Evolutionary conservation across 768 basidiomycete genomes (phyloP), one percentile per base, ranked within the genome.

Genomic region (Zangia roseola): DNA sequence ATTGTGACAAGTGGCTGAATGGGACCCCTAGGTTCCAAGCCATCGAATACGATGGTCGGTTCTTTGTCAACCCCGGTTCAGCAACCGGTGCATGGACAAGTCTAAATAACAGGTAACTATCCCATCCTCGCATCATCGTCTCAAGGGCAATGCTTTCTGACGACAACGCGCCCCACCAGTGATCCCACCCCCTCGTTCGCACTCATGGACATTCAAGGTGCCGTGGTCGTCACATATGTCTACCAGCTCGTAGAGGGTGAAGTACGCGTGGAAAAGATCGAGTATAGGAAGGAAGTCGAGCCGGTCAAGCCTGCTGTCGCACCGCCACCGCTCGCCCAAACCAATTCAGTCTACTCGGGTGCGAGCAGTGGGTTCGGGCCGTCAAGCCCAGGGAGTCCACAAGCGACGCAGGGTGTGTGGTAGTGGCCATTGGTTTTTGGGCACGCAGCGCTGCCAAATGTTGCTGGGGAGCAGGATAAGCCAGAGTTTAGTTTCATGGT

Each of bases 21-120:
- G 10, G 4, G 39, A 43, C 21, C 3, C 8, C 17, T 57, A 94
- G 91, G 24, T 97, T 98, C 71, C 92, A 97, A 69, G 94, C 94
- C 20, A 83, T 92, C 51, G 94, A 95, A 64, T 85, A 87, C 60
- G 92, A 93, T 53, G 81, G 84, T 49, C 82, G 87, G 47, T 99
- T 98, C 76, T 98, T 97, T 63, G 81, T 97, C 37, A 97, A 97
- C 64, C 95, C 94, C 3, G 95, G 95, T 1, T 90, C 88, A 4
- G 95, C 92, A 1, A 94, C 91, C 3, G 95, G 95, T 30, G 94
- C 94, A 31, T 97, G 93, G 93, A 82, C 86, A 30, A 91, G 92
- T 1, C 49, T 60, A 3, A 47, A 55, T 38, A 59, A 48, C 40
- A 50, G 47, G 55, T 55, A 40, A 19, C n/a, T n/a, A n/a, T n/a